Percentiles rank a stretch among this genome's conserved stretches.
Conservation (phyloP, 164 flowering plant species). For the Umbellularia californica region DNA sequence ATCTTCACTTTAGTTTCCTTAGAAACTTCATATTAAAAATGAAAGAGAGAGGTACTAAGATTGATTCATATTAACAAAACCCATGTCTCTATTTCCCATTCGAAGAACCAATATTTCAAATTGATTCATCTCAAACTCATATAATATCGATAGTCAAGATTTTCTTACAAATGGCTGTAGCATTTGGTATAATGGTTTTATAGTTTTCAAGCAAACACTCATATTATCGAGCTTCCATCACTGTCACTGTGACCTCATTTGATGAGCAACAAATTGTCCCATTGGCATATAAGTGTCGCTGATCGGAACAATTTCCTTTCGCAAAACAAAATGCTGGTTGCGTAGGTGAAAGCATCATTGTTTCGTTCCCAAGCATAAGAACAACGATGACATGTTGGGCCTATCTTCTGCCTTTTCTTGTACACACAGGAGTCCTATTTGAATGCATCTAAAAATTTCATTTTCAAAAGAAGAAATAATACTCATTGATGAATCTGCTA, state of each 20-base stretch:
- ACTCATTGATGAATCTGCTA: constrained; percentile 9
- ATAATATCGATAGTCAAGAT: no score
- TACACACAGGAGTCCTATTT: constrained; percentile 13
- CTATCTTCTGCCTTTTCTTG: constrained; percentile 13
- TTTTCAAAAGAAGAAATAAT: background rate
- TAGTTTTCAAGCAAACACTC: no score
- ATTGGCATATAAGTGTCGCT: background rate
- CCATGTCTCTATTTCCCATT: no score
- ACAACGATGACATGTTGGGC: constrained; percentile 7
- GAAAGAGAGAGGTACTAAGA: no score
- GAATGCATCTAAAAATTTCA: constrained; percentile 11
- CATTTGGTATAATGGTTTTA: no score
- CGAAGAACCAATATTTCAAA: no score
- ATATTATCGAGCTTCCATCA: background rate
- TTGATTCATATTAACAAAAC: no score
- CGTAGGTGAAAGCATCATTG: constrained; percentile 19
- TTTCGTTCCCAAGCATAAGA: constrained; percentile 4
- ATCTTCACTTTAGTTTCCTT: no score
- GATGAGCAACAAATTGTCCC: background rate
- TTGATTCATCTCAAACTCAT: no score
- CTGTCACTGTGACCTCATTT: background rate
- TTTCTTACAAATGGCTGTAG: no score
- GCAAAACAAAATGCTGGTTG: constrained; percentile 16
- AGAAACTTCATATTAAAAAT: no score
- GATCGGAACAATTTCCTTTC: background rate